These are phyloP conservation scores for Entophlyctis helioformis DNA, from an alignment of 192 early-diverging fungal genomes.

Conservation along the genomic window DNA sequence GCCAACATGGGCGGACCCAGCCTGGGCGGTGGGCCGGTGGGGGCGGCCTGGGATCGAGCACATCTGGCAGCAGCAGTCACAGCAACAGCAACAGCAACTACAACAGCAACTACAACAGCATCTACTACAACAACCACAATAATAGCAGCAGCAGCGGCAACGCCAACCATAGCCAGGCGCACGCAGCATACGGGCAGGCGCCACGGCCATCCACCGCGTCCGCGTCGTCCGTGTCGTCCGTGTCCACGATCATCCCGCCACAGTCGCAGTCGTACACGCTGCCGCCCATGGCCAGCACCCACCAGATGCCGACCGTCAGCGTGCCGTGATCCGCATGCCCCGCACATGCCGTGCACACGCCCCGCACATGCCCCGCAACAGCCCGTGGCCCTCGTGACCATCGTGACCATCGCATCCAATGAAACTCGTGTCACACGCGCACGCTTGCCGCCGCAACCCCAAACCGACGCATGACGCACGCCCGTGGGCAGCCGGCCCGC, in stretches of 20 bases:
- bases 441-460: neutral
- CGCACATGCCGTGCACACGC: neutral
- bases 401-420: too few relatives aligned
- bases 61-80: too few relatives aligned
- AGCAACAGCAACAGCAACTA: too few relatives aligned
- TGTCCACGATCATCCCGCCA: too few relatives aligned
- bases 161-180: slow-evolving; percentile 11
- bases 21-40: neutral
- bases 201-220: neutral
- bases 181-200: neutral
- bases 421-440: neutral
- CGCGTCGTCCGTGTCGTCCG: neutral
- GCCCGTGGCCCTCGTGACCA: too few relatives aligned
- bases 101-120: too few relatives aligned
- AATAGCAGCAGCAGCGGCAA: too few relatives aligned
- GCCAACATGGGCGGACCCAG: neutral
- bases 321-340: neutral
- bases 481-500: neutral
- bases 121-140: too few relatives aligned
- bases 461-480: neutral
- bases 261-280: too few relatives aligned
- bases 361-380: neutral
- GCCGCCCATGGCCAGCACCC: too few relatives aligned
- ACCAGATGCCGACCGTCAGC: too few relatives aligned
- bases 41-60: slow-evolving; percentile 9